Base-by-base conservation (phyloP, 169 alveolate species). In the Eimeria necatrix region DNA sequence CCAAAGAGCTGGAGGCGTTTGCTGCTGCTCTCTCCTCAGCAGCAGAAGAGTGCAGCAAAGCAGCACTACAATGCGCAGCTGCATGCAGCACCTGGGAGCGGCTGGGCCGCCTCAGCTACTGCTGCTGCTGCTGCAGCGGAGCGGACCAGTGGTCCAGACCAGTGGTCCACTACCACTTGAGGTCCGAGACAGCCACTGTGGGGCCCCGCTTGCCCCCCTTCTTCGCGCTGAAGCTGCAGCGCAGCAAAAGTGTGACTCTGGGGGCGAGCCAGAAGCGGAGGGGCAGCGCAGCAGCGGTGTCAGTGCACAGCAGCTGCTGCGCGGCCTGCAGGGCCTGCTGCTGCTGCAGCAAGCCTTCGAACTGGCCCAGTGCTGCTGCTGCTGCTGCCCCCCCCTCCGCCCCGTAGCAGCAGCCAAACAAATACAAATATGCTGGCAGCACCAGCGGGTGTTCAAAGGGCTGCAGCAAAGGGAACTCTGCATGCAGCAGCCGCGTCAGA, bases 321-420 rank as follows among this genome's bases (percentile, higher is more conserved):
- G 22, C 48, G 20, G 10, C 60, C 22, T 76, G 48, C 14, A 16
- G 3, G 12, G 53, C 86, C 7, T 49, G 61, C 22, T 32, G 3
- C 41, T 76, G 86, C 86, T 76, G 86, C 48, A 76, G 86, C 86
- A 48, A 4, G 3, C 2, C 4, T 16, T 76, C 86, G 16, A 76
- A 46, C 16, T 46, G 61, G 26, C 64, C 61, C 56, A 76, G 86
- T 4, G 86, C 86, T 32, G 86, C 86, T 32, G 64, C 86, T 32
- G 86, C 86, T 26, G 9, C 86, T 16, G 14, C 32, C 32, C 86
- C 86, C 22, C 20, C 22, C 86, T 76, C 86, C 4, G 14, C 86
- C 7, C 86, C 86, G 24, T 76, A 76, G 86, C 86, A 76, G 48
- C 86, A 76, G 64, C 86, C 53, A 48, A 76, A 76, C 32, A 76